Evolutionary conservation across 306 rosid genomes (phyloP), one percentile per base, ranked within the genome.

Genomic region (Glycine tomentella): DNA sequence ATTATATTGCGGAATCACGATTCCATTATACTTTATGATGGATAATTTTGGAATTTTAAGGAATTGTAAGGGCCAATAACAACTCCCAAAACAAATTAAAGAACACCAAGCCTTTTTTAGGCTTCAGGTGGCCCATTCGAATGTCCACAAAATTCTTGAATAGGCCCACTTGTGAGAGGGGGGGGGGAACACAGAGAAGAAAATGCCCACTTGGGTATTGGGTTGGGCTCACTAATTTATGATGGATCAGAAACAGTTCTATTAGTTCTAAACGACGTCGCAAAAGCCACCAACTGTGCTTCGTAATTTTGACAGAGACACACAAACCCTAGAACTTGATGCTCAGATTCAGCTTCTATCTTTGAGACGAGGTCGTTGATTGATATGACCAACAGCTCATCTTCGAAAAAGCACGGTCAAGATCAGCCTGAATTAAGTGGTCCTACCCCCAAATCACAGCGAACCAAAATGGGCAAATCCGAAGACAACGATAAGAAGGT

Each of bases 401-500:
- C 89, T 70, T 81, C 89, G 58, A 83, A 76, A 79, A 86, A 76
- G 49, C 59, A 85, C 64, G 74, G 77, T 85, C 86, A 75, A 81
- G 90, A 88, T 82, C 92, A 89, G 20, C 82, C 88, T 42, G 86
- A 85, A 80, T 63, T 59, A n/a, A 85, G 79, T 85, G 86, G 84
- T 31, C 84, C 88, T 69, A 61, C 83, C 36, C 85, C 87, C 12
- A 85, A 86, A 83, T 85, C 87, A 11, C 88, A 57, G 63, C 82
- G 82, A 78, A 51, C 84, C 79, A 85, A 88, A 88, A 90, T 89
- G 92, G 82, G 83, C 59, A 87, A 87, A 85, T 79, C 89, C 31
- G 95, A 90, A 76, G 95, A 92, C 69, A 78, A 46, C 52, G 91
- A 90, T 73, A 88, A 84, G 85, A 91, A 90, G 96, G 96, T 87